Percentiles rank a stretch among this genome's conserved stretches.
These are phyloP conservation scores for Calonectria pteridis DNA, from an alignment of 2,329 filamentous ascomycete genomes.

Conservation along the genomic window DNA sequence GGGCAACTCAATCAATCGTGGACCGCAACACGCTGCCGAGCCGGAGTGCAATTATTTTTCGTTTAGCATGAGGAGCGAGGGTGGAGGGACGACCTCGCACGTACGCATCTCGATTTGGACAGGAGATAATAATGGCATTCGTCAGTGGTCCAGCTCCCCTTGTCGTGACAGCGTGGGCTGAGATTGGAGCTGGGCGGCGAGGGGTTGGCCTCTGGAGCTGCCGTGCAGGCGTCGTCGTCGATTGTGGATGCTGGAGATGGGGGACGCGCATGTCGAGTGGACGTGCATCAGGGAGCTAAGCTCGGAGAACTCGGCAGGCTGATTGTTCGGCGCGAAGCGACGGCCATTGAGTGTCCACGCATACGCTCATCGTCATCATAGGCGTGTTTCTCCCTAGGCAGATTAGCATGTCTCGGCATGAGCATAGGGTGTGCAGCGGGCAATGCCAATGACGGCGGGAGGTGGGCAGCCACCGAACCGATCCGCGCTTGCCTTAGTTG, in stretches of 20 bases:
- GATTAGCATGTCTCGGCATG: not conserved
- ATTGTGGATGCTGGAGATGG: slow-evolving; percentile 20
- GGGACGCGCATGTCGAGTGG: slow-evolving; percentile 18
- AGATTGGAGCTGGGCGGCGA: slow-evolving; percentile 44
- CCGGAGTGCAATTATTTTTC: slow-evolving; percentile 12
- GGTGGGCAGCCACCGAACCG: slow-evolving; percentile 25
- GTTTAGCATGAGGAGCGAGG: slow-evolving; percentile 18
- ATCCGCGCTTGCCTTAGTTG: slow-evolving; percentile 11
- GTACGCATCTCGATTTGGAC: slow-evolving; percentile 4
- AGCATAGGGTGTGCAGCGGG: not conserved
- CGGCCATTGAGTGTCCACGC: slow-evolving; percentile 2
- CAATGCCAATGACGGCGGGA: slow-evolving; percentile 13
- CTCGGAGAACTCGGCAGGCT: slow-evolving; percentile 11
- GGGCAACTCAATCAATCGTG: slow-evolving; percentile 21
- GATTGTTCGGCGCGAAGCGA: slow-evolving; percentile 17
- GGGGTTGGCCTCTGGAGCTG: slow-evolving; percentile 36
- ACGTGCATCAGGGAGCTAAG: not conserved
- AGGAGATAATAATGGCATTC: slow-evolving; percentile 28
- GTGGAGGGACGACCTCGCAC: slow-evolving; percentile 2
- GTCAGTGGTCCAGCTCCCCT: slow-evolving; percentile 28
- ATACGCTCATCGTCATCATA: slow-evolving; percentile 9
- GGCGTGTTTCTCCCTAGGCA: slow-evolving; percentile 1
- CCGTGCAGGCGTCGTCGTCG: slow-evolving; percentile 30
- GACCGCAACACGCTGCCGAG: slow-evolving; percentile 10
- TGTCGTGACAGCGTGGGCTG: slow-evolving; percentile 44